phyloP scores from a whole-genome alignment of 75 land plant species.

The Cupressus sempervirens region DNA sequence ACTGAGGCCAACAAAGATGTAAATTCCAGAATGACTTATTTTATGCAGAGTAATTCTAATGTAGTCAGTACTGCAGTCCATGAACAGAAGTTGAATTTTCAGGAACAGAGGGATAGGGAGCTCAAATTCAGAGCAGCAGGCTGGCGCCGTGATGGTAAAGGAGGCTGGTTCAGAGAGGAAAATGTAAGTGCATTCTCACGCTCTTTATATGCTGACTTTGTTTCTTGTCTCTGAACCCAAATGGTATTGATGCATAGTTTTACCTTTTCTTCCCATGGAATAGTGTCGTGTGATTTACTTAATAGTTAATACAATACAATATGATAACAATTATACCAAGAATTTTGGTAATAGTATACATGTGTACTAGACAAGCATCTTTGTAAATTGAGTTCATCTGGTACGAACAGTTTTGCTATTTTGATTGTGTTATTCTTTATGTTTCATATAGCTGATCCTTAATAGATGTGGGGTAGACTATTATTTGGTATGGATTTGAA shows the following conservation, averaged over 20 bases:
- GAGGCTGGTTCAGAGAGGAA: conserved; percentile 66
- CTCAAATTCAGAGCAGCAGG: conserved; percentile 60
- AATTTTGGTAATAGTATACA: not conserved
- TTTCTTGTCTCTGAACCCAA: conserved; percentile 1
- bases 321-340: not conserved
- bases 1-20: not conserved
- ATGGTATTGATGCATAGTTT: not conserved
- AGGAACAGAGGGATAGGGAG: conserved; percentile 35
- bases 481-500: not conserved
- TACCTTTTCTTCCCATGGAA: not conserved
- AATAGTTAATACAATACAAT: not conserved
- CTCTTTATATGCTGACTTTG: not conserved
- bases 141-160: conserved; percentile 60
- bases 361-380: not conserved
- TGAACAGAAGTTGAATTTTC: conserved; percentile 21
- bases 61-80: not conserved
- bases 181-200: conserved; percentile 34
- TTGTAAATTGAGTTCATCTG: not conserved
- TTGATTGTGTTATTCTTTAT: not conserved
- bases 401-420: not conserved
- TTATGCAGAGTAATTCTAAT: not conserved
- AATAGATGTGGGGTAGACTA: not conserved
- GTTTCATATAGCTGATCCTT: not conserved
- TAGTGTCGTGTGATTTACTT: not conserved
- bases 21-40: not conserved